Base-by-base conservation (phyloP, 176 grass and related monocot genomes). In the Aegilops sharonensis region DNA sequence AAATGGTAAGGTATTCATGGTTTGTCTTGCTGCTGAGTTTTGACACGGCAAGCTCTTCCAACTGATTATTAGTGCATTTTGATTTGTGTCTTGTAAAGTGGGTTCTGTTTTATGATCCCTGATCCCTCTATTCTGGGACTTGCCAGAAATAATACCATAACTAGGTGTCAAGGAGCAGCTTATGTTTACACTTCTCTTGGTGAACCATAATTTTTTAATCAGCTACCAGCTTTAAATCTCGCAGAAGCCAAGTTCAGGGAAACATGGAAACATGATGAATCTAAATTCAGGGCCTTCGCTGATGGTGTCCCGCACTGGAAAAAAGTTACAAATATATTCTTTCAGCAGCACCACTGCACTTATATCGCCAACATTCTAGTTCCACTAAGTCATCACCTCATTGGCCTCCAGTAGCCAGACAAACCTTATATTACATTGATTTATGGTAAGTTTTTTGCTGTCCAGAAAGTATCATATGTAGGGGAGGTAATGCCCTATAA, bases 261-360 rank as follows among this genome's bases (percentile, higher is more conserved):
- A 52, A 17, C 48, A 52, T 52, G 14, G 48, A 52, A 50, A 50
- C 47, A 50, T 50, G 47, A 50, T 17, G 48, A 78, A 89, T 78
- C 87, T 78, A 77, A 90, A 36, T 67, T 81, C 72, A 78, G 72
- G 42, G 36, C 62, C 78, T 89, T 81, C n/a, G 29, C 75, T 66
- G 15, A 81, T 25, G 39, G 84, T 83, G 73, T 32, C 42, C 25
- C 18, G 18, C 20, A 11, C 35, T 67, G 23, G 78, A 88, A 42
- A 83, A 75, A 14, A 74, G 81, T 59, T 52, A 78, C 32, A 83
- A 77, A 48, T 47, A 75, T 83, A 59, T 59, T 72, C 42, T 87
- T 89, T 52, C 30, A 74, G 54, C 77, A 87, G 36, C 30, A 63
- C 4, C 30, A 83, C 86, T 42, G 60, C 65, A 13, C 63, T 79